Base-by-base conservation (phyloP, 108 stramenopile species). In the Cylindrotheca fusiformis region DNA sequence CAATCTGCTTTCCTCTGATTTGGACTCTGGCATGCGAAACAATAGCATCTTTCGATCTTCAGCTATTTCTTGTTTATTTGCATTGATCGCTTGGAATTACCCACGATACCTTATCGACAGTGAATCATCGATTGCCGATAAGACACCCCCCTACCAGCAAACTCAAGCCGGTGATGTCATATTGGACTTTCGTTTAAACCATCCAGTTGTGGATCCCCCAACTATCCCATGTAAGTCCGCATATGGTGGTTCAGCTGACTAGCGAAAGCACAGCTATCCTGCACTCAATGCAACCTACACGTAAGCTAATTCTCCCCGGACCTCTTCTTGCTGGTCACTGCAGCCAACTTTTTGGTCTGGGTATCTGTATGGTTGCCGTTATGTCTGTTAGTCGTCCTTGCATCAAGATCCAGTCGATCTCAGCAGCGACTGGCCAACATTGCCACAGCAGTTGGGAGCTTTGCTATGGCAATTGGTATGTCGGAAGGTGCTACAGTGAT, bases 401-500 rank as follows among this genome's bases (percentile, higher is more conserved):
- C 67, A 19, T 65, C 28, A 51, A 29, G 12, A 12, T 55, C 60
- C 5, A 58, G 27, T 12, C 28, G 50, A 19, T 6, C 25, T 18
- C 5, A 41, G 36, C 29, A 12, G 48, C 12, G 32, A 51, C 41
- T 24, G 28, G 60, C 72, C 29, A 74, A 80, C 24, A 48, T 82
- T 6, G 73, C 68, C 25, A 71, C 81, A 1, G 78, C 67, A 21
- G 36, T 82, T 28, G 83, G 80, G 51, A 64, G 68, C 27, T 60
- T 88, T 52, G 65, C 72, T 26, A 52, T 74, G 28, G 75, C 85
- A 1, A 64, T 88, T 36, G 88, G 87, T 4, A 52, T 76, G 52
- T 76, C 83, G 22, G 89, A 90, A 60, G 79, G 82, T 5, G 51
- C 65, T 19, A 90, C 87, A 17, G 76, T 86, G 47, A 51, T 77